Base-by-base conservation (phyloP, 78 protist species). In the Planoprotostelium fungivorum region DNA sequence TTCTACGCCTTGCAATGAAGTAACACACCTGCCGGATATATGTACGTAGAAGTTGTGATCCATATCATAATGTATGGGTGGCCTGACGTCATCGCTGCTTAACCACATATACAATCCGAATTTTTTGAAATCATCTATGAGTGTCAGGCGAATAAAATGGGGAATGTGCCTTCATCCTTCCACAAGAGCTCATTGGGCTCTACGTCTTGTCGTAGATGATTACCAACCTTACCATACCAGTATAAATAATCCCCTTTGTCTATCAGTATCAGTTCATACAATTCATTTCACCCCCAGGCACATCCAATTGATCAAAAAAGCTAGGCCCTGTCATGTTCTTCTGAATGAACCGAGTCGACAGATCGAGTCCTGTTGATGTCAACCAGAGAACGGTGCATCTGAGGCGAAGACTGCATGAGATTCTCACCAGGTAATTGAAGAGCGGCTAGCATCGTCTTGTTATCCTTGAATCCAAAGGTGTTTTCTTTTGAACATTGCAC, bases 21-120 rank as follows among this genome's bases (percentile, higher is more conserved):
- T 36, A 0, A 9, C 29, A n/a, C 9, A 1, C 84, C 29, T 88
- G 1, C 90, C 84, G 0, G 37, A 0, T 28, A 88, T n/a, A 10
- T 39, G 85, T 29, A 88, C 85, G 29, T 37, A 38, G 29, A 88
- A 51, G 84, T 38, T 38, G 90, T 88, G 90, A 73, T 38, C 35
- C 85, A 88, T 31, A 73, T 88, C 90, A 83, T 88, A 88, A 38
- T 88, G 90, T 0, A 88, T 1, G 25, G 90, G 90, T 31, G 90
- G 35, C 37, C 16, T 31, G 84, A 23, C 16, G 28, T 38, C 90
- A 39, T 39, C 34, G 0, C 85, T 35, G 38, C 90, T 31, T 31
- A 88, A 73, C 90, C 90, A 88, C 85, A 88, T 29, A 16, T 51
- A 51, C 73, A 51, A 51, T 51, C 73, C 73, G 16, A 51, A 51